These are phyloP conservation scores for Wickerhamomyces sp. DNA, from an alignment of 1,139 yeast genomes.

Conservation along the genomic window DNA sequence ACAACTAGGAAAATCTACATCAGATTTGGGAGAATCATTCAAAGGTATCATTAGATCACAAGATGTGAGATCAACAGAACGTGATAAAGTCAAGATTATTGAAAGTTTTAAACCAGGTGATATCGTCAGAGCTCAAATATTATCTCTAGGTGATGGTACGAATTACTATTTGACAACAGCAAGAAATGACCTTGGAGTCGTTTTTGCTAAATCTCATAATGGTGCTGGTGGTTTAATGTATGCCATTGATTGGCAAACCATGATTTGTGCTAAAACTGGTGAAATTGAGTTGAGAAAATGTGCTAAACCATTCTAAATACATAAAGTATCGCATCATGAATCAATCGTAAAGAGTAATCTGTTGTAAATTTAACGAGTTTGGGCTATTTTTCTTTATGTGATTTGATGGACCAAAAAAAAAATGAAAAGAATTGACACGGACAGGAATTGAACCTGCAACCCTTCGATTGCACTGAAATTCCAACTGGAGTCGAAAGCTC, in stretches of 20 bases:
- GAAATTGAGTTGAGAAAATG: constrained; percentile 77
- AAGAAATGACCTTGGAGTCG: constrained; percentile 86
- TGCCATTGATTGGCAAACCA: constrained; percentile 94
- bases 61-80: constrained; percentile 85
- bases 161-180: constrained; percentile 90
- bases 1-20: constrained; percentile 42
- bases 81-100: constrained; percentile 77
- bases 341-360: too few relatives aligned
- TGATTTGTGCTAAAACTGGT: constrained; percentile 77
- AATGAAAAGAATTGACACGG: constrained; percentile 65
- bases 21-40: constrained; percentile 85
- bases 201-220: constrained; percentile 68
- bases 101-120: constrained; percentile 91
- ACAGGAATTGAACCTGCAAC: constrained; percentile 77
- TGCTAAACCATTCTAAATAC: constrained; percentile 70
- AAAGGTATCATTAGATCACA: constrained; percentile 84
- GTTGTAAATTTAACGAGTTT: too few relatives aligned
- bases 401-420: too few relatives aligned
- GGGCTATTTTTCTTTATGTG: too few relatives aligned
- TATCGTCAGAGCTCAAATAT: constrained; percentile 72
- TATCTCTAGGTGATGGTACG: constrained; percentile 90
- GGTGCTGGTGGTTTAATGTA: constrained; percentile 80
- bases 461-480: constrained; percentile 63
- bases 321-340: too few relatives aligned
- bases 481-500: constrained; percentile 83